phyloP scores from a whole-genome alignment of 805 yeast species.

The Saccharomycopsis schoenii region DNA sequence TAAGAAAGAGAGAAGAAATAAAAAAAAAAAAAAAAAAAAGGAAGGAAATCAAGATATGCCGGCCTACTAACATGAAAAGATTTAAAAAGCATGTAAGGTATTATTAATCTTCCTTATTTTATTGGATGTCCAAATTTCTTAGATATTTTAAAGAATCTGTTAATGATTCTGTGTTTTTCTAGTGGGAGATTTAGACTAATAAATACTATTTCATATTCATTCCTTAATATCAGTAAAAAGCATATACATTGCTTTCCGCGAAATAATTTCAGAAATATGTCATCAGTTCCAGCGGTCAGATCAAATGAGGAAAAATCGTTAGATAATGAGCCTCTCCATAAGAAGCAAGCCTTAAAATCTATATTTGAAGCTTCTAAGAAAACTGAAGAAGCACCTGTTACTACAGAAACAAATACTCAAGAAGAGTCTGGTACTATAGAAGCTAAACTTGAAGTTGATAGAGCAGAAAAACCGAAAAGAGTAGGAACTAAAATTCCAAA shows the following conservation, averaged over 20 bases:
- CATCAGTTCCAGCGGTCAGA: background rate
- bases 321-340: background rate
- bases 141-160: background rate
- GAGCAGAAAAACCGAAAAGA: background rate
- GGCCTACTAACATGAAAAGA: no score
- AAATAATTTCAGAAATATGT: background rate
- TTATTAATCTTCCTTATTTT: background rate
- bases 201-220: background rate
- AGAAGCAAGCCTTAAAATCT: constrained; percentile 2
- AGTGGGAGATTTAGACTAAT: background rate
- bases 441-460: background rate
- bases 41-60: background rate
- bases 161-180: background rate
- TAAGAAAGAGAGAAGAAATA: background rate
- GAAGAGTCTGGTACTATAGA: background rate
- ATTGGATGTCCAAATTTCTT: background rate
- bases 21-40: background rate
- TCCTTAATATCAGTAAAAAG: background rate
- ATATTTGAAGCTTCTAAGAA: constrained; percentile 1
- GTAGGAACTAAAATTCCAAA: constrained; percentile 33
- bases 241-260: background rate
- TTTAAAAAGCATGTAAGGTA: background rate
- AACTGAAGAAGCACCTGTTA: background rate
- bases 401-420: background rate
- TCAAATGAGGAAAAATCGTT: background rate